Evolutionary conservation across 2,329 filamentous ascomycete genomes (phyloP).

Genomic region (Cladosporium sp.): DNA sequence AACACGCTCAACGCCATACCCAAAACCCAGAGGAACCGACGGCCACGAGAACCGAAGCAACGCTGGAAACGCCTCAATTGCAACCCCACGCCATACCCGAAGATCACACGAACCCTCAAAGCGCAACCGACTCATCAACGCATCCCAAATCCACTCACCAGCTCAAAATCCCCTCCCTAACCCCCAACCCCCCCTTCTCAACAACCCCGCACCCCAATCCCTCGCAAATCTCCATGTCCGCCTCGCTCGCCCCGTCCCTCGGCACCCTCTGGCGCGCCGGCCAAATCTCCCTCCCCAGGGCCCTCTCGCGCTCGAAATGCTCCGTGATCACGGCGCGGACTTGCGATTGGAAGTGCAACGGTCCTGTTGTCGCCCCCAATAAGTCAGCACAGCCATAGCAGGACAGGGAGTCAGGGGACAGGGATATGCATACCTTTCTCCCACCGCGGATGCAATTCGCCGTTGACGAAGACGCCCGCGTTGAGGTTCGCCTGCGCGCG

Average conservation of each 20-base stretch:
- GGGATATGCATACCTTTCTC: slow-evolving; percentile 1
- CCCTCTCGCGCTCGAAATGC: slow-evolving; percentile 43
- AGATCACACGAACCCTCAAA: too few relatives aligned
- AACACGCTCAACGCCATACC: too few relatives aligned
- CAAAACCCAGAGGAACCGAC: too few relatives aligned
- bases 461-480: slow-evolving; percentile 53
- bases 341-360: slow-evolving; percentile 48
- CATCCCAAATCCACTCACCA: background rate
- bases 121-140: too few relatives aligned
- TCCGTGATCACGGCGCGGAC: slow-evolving; percentile 41
- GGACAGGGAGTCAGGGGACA: slow-evolving; percentile 17
- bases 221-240: slow-evolving; percentile 18
- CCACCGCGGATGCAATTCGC: slow-evolving; percentile 49
- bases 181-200: background rate
- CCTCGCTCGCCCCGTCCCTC: slow-evolving; percentile 8
- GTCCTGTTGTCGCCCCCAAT: slow-evolving; percentile 35
- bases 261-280: slow-evolving; percentile 36
- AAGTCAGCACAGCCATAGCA: too few relatives aligned
- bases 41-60: too few relatives aligned
- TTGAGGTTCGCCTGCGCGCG: slow-evolving; percentile 54
- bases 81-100: too few relatives aligned
- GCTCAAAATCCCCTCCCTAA: background rate
- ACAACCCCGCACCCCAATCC: slow-evolving; percentile 1
- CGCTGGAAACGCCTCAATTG: too few relatives aligned
- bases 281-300: slow-evolving; percentile 44